Evolutionary conservation across 441 rosid genomes (phyloP).

Genomic region (Pelargonium cotyledonis): DNA sequence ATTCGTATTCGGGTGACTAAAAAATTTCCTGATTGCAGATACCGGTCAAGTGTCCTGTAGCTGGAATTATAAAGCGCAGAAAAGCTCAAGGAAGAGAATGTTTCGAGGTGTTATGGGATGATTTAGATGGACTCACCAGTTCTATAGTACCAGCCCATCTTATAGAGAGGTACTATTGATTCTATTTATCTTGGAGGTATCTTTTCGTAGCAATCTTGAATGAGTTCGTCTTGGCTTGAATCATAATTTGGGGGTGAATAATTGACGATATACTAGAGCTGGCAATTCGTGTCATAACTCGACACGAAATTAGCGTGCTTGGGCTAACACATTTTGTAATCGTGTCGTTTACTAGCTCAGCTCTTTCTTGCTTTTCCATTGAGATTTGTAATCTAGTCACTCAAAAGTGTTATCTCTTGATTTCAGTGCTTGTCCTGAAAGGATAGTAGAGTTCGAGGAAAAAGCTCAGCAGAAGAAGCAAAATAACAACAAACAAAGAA

Average conservation of each 20-base stretch:
- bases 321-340: no score
- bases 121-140: constrained; percentile 47
- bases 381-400: neutral
- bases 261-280: no score
- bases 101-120: constrained; percentile 75
- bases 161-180: constrained; percentile 48
- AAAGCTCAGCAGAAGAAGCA: constrained; percentile 46
- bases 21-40: constrained; percentile 38
- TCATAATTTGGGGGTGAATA: no score
- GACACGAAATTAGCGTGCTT: no score
- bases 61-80: constrained; percentile 55
- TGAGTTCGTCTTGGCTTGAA: no score
- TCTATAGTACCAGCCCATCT: constrained; percentile 76
- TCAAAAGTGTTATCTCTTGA: neutral
- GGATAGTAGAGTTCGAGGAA: constrained; percentile 57
- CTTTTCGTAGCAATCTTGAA: no score
- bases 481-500: constrained; percentile 31
- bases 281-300: no score
- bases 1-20: neutral
- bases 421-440: constrained; percentile 82
- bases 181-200: no score
- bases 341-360: neutral
- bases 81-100: constrained; percentile 65
- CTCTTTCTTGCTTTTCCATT: neutral
- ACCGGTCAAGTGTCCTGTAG: constrained; percentile 64